These are phyloP conservation scores for Nannizziopsis barbatae DNA, from an alignment of 2,329 filamentous ascomycete genomes.

Conservation along the genomic window DNA sequence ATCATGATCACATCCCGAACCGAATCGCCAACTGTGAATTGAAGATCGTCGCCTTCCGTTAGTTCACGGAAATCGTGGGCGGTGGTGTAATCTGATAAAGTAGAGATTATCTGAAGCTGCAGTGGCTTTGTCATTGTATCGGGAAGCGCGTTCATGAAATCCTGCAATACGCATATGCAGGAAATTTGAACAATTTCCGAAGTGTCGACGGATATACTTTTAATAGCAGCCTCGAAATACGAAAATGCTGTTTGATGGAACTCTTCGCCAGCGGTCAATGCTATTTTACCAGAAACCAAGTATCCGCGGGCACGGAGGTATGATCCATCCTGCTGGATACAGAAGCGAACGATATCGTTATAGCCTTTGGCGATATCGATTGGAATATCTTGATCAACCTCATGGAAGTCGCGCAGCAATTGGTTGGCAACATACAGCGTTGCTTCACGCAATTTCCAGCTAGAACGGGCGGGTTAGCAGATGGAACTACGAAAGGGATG, in stretches of 20 bases:
- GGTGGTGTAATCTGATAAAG: constrained; percentile 62
- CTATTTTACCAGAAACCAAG: constrained; percentile 69
- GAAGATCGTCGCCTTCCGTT: constrained; percentile 79
- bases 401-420: constrained; percentile 69
- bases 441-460: constrained; percentile 63
- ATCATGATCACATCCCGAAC: constrained; percentile 72
- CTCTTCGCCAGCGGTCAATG: constrained; percentile 52
- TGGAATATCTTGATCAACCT: constrained; percentile 61
- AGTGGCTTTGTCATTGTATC: constrained; percentile 41
- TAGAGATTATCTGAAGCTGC: constrained; percentile 51
- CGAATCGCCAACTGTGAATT: constrained; percentile 80
- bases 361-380: constrained; percentile 60
- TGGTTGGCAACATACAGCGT: constrained; percentile 77
- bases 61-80: constrained; percentile 72
- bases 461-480: constrained; percentile 23
- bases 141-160: constrained; percentile 48
- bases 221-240: constrained; percentile 51
- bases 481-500: constrained; percentile 9
- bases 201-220: constrained; percentile 61
- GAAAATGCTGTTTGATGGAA: constrained; percentile 34
- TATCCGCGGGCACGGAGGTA: constrained; percentile 80
- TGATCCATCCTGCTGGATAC: constrained; percentile 58
- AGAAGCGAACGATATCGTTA: constrained; percentile 67
- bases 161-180: constrained; percentile 76
- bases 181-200: constrained; percentile 87